These are phyloP conservation scores for Tulasnella sp. DNA, from an alignment of 768 basidiomycete genomes.

Conservation along the genomic window DNA sequence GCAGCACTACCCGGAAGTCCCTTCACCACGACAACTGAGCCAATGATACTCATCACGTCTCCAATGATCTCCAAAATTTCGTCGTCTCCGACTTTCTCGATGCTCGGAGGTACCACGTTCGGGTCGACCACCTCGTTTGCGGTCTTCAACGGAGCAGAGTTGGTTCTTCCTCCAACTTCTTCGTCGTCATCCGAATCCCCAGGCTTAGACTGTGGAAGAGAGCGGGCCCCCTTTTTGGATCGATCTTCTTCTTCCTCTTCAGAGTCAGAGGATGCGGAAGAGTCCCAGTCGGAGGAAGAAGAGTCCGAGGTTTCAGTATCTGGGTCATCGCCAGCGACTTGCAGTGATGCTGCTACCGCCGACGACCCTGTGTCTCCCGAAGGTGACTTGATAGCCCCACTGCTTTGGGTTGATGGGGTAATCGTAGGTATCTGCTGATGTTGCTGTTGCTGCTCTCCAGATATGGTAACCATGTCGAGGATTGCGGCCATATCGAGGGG, in stretches of 20 bases:
- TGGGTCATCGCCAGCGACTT: background rate
- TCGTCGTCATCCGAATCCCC: constrained; percentile 20
- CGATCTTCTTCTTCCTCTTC: background rate
- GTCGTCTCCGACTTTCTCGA: constrained; percentile 57
- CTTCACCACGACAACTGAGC: constrained; percentile 66
- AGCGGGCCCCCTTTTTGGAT: background rate
- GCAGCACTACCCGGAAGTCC: constrained; percentile 51
- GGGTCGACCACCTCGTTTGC: constrained; percentile 43
- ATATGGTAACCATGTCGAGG: background rate
- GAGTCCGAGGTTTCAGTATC: background rate
- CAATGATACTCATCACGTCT: constrained; percentile 69
- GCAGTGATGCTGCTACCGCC: background rate
- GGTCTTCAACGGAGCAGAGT: constrained; percentile 12
- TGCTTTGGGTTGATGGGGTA: background rate
- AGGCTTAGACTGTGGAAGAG: background rate
- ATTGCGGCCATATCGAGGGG: constrained; percentile 12
- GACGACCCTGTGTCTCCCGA: background rate
- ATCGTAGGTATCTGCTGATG: background rate
- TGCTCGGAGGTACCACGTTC: constrained; percentile 47
- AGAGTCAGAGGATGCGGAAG: constrained; percentile 1
- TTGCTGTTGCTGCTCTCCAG: background rate
- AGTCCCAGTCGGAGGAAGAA: background rate
- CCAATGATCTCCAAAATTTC: constrained; percentile 72
- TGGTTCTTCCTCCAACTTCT: background rate
- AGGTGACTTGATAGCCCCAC: background rate